Conservation (phyloP, 768 basidiomycete genomes). For the Leucogyrophana mollusca region DNA sequence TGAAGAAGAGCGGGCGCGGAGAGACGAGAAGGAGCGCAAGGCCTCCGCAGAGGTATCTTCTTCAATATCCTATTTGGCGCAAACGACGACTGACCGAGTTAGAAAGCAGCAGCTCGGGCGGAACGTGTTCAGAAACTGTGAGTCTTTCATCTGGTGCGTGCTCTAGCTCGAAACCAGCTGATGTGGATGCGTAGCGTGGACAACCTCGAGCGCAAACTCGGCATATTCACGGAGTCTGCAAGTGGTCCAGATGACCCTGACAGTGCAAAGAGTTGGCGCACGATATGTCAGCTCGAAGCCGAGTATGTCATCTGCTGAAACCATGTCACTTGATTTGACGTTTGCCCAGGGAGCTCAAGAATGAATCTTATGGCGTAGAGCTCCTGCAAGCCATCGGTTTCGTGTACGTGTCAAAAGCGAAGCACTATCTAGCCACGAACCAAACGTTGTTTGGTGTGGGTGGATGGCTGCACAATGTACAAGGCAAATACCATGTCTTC, state of each 20-base stretch:
- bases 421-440: constrained; percentile 77
- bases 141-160: not conserved
- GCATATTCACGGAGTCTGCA: constrained; percentile 86
- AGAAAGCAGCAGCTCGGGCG: constrained; percentile 81
- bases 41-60: constrained; percentile 61
- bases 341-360: constrained; percentile 65
- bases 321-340: constrained; percentile 2
- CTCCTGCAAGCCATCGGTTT: constrained; percentile 85
- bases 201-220: constrained; percentile 77
- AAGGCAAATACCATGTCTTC: constrained; percentile 90
- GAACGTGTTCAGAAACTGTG: constrained; percentile 71
- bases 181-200: constrained; percentile 43
- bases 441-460: constrained; percentile 76
- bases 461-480: constrained; percentile 91
- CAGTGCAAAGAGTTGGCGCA: constrained; percentile 69
- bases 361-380: constrained; percentile 86
- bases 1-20: constrained; percentile 72
- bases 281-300: constrained; percentile 78
- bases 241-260: constrained; percentile 65
- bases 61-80: constrained; percentile 2
- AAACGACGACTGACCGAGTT: constrained; percentile 12
- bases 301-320: constrained; percentile 53
- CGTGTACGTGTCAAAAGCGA: constrained; percentile 79
- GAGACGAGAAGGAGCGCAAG: constrained; percentile 70
- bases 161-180: constrained; percentile 4